phyloP scores from a whole-genome alignment of 139 green algal genomes.

The Haematococcus sp. region DNA sequence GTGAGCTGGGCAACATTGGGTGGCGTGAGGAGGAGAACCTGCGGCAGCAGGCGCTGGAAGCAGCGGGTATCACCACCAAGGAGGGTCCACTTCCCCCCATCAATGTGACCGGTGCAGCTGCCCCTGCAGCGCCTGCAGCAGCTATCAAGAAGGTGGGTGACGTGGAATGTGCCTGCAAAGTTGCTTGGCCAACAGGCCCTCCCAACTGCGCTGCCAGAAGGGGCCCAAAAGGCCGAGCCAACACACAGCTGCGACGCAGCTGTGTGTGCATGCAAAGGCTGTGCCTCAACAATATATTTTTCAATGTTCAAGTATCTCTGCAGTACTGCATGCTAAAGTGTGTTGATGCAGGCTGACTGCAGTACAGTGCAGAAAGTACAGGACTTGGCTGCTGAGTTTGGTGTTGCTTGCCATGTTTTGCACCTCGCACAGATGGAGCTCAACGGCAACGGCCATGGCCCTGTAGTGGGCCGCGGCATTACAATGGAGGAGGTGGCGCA shows the following conservation, averaged over 20 bases:
- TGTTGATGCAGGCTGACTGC: too few relatives aligned
- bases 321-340: too few relatives aligned
- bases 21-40: slow-evolving; percentile 70
- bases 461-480: slow-evolving; percentile 20
- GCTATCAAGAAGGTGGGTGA: slow-evolving; percentile 1
- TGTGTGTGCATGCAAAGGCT: too few relatives aligned
- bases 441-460: slow-evolving; percentile 6
- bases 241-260: too few relatives aligned
- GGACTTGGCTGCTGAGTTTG: too few relatives aligned
- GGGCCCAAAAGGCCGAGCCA: too few relatives aligned
- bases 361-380: too few relatives aligned
- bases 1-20: slow-evolving; percentile 52
- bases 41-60: slow-evolving; percentile 27
- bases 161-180: background rate
- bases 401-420: background rate
- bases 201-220: too few relatives aligned
- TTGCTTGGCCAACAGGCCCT: too few relatives aligned
- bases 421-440: background rate
- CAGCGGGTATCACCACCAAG: slow-evolving; percentile 7
- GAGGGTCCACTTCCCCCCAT: background rate
- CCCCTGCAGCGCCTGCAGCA: background rate
- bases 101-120: background rate
- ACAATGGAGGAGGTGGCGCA: slow-evolving; percentile 76
- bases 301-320: too few relatives aligned
- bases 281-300: too few relatives aligned